Base-by-base conservation (phyloP, 257 asterid genomes). In the Echites panduratus region DNA sequence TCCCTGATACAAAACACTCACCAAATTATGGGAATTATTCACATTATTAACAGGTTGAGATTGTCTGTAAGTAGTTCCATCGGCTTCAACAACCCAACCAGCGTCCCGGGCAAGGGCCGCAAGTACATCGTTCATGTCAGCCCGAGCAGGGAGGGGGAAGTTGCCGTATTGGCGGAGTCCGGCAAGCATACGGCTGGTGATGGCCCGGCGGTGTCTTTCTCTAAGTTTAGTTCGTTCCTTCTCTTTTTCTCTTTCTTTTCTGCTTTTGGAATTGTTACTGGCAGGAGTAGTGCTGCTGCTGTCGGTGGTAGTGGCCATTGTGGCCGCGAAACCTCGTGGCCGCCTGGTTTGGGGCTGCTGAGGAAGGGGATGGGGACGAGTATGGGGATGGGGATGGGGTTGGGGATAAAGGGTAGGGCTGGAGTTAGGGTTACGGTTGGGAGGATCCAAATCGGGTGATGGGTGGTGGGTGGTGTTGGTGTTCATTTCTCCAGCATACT, bases 51-150 rank as follows among this genome's bases (percentile, higher is more conserved):
- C 76, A 27, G 86, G 85, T 47, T 81, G 79, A 62, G 82, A 71
- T 17, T 83, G 96, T 62, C 88, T 84, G 54, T 78, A 89, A 66
- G 96, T 87, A 70, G 89, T 89, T 72, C 96, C 93, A 71, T 89
- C 93, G 22, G 80, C 67, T 7, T 87, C 90, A 4, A 89, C 93
- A 9, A 81, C 82, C 93, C 93, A 89, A 29, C 96, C 96, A 1
- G 96, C 89, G 72, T 87, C 88, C 13, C 96, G 83, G 50, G 96
- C 96, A 24, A 89, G 90, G 35, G 96, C 88, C 44, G 93, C 89
- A 68, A 89, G 88, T 56, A 89, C 96, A 79, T 89, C 96, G 66
- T 89, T 89, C 96, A 89, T 89, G 77, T 89, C 96, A 35, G 96
- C 93, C 38, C 96, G 87, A 5, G 90, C 87, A 0, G 96, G 92